A percentile compares a stretch with the other conserved stretches of the same genome.
Evolutionary conservation across 192 early-diverging fungal genomes (phyloP).

Genomic region (Backusella luteola): DNA sequence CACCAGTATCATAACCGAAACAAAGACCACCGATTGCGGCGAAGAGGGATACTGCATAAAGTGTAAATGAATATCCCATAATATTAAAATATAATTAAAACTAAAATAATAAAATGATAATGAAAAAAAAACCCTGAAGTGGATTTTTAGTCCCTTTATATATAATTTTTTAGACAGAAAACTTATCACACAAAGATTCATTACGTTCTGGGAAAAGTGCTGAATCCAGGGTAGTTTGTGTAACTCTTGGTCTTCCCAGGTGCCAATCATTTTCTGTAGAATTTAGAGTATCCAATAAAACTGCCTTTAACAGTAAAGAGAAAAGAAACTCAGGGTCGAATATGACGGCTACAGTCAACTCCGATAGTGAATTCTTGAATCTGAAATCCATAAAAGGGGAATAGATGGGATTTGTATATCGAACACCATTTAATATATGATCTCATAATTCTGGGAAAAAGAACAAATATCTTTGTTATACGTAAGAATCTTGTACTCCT

Average conservation of each 20-base stretch:
- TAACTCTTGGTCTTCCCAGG: slow-evolving; percentile 4
- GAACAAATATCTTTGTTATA: neutral
- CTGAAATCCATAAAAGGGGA: neutral
- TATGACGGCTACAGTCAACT: neutral
- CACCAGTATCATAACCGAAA: slow-evolving; percentile 72
- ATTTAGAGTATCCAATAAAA: slow-evolving; percentile 2
- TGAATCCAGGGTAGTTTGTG: neutral
- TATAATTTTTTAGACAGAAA: slow-evolving; percentile 5
- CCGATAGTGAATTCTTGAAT: neutral
- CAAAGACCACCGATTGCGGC: slow-evolving; percentile 58
- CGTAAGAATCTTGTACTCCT: slow-evolving; percentile 4
- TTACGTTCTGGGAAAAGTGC: neutral
- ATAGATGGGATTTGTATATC: neutral
- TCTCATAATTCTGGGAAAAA: slow-evolving; percentile 1
- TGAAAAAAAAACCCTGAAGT: slow-evolving; percentile 5
- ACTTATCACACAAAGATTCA: neutral
- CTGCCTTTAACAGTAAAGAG: neutral
- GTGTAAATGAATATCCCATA: neutral
- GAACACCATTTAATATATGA: neutral
- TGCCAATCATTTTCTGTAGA: neutral
- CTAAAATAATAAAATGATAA: slow-evolving; percentile 3
- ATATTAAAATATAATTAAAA: neutral
- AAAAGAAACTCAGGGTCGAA: slow-evolving; percentile 3
- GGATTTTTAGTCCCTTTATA: neutral
- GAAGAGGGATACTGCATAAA: slow-evolving; percentile 33